Evolutionary conservation across 1,139 yeast genomes (phyloP).

Genomic region (Debaryomyces sp.): DNA sequence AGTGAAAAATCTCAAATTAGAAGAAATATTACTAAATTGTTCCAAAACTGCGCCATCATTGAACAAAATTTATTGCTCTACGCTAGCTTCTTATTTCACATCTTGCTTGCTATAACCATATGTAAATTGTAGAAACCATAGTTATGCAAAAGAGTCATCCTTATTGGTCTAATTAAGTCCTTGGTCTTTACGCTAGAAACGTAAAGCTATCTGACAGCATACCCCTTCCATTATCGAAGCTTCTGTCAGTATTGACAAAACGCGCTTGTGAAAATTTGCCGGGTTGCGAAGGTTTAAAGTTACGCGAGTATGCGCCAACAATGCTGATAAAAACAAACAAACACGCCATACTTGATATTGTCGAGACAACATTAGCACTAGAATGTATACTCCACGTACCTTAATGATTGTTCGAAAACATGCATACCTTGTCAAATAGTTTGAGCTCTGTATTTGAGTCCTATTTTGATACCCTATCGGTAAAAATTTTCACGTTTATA

Average conservation of each 20-base stretch:
- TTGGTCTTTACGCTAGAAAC: neutral
- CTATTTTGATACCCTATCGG: neutral
- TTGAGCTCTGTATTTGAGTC: conserved; percentile 4
- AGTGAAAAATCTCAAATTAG: neutral
- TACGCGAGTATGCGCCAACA: neutral
- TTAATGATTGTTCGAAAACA: conserved; percentile 1
- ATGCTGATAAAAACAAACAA: neutral
- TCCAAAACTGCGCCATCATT: neutral
- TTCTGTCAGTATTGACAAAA: neutral
- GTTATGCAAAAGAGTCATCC: neutral
- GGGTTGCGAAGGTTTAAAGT: neutral
- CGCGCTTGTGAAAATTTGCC: neutral
- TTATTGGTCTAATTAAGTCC: too few relatives aligned
- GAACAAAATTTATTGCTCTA: neutral
- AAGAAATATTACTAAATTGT: neutral
- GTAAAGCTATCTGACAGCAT: too few relatives aligned
- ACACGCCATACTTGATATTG: neutral
- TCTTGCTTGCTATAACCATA: neutral
- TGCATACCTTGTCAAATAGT: neutral
- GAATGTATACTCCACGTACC: neutral
- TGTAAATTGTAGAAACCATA: neutral
- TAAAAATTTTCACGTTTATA: neutral
- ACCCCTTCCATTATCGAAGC: neutral
- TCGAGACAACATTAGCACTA: neutral
- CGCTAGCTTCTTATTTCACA: neutral